Percentiles rank a stretch among this genome's conserved stretches.
phyloP scores from a whole-genome alignment of 768 basidiomycete species.

The Pisolithus tinctorius region DNA sequence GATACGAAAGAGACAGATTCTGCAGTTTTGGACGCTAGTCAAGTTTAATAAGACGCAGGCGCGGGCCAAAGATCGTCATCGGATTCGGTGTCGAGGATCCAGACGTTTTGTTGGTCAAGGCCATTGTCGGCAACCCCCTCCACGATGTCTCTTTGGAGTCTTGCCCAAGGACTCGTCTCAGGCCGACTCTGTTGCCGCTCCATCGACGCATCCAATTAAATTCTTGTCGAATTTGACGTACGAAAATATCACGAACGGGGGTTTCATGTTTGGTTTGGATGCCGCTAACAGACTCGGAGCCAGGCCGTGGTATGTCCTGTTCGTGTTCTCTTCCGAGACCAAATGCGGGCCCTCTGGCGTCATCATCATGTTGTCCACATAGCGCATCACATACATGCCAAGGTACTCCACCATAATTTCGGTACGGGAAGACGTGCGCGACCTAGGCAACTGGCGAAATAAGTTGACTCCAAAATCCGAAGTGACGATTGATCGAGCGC shows the following conservation, averaged over 20 bases:
- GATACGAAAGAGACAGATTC: too few relatives aligned
- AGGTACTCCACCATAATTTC: slow-evolving; percentile 12
- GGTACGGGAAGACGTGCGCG: not conserved
- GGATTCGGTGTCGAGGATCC: too few relatives aligned
- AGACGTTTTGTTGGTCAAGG: too few relatives aligned
- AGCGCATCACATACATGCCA: slow-evolving; percentile 17
- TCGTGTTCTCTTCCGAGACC: slow-evolving; percentile 5
- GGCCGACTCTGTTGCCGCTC: too few relatives aligned
- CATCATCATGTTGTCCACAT: not conserved
- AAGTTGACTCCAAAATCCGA: slow-evolving; percentile 21
- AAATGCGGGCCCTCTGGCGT: not conserved
- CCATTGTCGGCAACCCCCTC: too few relatives aligned
- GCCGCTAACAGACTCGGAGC: not conserved
- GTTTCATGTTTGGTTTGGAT: not conserved
- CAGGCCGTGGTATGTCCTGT: slow-evolving; percentile 1
- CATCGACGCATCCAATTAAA: slow-evolving; percentile 7
- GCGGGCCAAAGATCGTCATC: too few relatives aligned
- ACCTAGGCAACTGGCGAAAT: slow-evolving; percentile 8
- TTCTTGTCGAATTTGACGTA: slow-evolving; percentile 16
- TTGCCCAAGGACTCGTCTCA: too few relatives aligned
- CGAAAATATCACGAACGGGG: slow-evolving; percentile 8
- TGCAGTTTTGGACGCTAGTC: too few relatives aligned
- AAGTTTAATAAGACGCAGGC: too few relatives aligned
- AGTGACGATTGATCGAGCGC: slow-evolving; percentile 10
- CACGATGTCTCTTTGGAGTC: too few relatives aligned